Evolutionary conservation across 1,284 basidiomycete species (phyloP).

Genomic region (Limonomyces culmigenus): DNA sequence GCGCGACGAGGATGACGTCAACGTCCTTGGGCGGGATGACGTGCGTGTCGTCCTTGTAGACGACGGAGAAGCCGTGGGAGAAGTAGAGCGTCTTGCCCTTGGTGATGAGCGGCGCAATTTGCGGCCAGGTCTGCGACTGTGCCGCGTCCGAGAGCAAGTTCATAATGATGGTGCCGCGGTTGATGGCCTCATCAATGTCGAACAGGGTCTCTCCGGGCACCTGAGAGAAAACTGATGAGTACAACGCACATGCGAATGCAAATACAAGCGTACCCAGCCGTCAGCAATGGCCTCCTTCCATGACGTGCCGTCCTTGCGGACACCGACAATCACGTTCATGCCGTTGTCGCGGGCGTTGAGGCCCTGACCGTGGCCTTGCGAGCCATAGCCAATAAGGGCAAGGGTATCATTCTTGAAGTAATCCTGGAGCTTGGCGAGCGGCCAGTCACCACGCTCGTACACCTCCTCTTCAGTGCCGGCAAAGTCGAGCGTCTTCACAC

Average conservation of each 20-base stretch:
- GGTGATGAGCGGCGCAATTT: conserved; percentile 83
- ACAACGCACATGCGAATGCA: not conserved
- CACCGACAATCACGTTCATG: conserved; percentile 96
- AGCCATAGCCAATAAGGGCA: conserved; percentile 97
- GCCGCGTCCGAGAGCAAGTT: conserved; percentile 98
- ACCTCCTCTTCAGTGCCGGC: conserved; percentile 91
- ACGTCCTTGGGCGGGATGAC: conserved; percentile 87
- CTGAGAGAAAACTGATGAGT: conserved; percentile 20
- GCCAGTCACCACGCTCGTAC: conserved; percentile 98
- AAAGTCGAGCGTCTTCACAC: conserved; percentile 96
- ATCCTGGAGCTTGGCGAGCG: conserved; percentile 91
- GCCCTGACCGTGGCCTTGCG: conserved; percentile 98
- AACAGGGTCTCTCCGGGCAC: conserved; percentile 96
- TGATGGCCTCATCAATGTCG: conserved; percentile 95
- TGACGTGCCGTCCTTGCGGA: conserved; percentile 90
- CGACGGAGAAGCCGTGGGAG: conserved; percentile 98
- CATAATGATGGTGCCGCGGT: conserved; percentile 97
- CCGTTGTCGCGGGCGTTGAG: conserved; percentile 99
- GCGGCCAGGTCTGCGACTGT: conserved; percentile 89
- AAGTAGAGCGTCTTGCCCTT: conserved; percentile 99
- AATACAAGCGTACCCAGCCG: conserved; percentile 59
- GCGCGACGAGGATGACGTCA: conserved; percentile 97
- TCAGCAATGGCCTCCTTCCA: conserved; percentile 96
- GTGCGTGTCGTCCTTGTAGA: conserved; percentile 95
- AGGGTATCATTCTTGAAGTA: conserved; percentile 99